Base-by-base conservation (phyloP, 371 early-diverging fungal species). In the Catenaria anguillulae region DNA sequence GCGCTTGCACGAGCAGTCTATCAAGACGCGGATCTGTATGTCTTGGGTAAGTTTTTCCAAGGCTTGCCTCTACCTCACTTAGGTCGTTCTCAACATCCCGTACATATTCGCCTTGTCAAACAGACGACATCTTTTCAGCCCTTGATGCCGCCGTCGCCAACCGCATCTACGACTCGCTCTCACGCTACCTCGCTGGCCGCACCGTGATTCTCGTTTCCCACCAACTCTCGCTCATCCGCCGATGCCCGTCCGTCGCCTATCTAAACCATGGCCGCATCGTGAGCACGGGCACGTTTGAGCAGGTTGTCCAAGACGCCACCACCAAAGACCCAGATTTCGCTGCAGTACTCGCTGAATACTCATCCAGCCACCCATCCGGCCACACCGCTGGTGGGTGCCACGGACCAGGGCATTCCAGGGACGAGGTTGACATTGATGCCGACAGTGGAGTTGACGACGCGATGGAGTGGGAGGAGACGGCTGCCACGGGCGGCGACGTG, bases 61-160 rank as follows among this genome's bases (percentile, higher is more conserved):
- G 81, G 76, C 19, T 67, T 75, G 12, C 76, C 75, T 63, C n/a
- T n/a, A n/a, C n/a, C n/a, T n/a, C n/a, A 64, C 79, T 4, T 46
- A 67, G 33, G 79, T 78, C 46, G 78, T 67, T 6, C 59, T 69
- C 24, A 56, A 64, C 35, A 12, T 76, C 43, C 76, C 78, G 46
- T 70, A 75, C n/a, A n/a, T n/a, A n/a, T n/a, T n/a, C 21, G 42
- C 58, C 24, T 55, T 66, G n/a, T n/a, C n/a, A n/a, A n/a, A n/a
- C n/a, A n/a, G 91, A 92, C 65, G 92, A 92, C 58, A 83, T 89
- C 21, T 65, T 88, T 52, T 79, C 83, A 62, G 95, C 96, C 34
- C 92, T 97, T 4, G 95, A 97, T 74, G 86, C 91, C 4, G 91
- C 92, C 63, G 94, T 95, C 6, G 93, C 92, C 31, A 64, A 73